A percentile compares a stretch with the other conserved stretches of the same genome.
These are phyloP conservation scores for Camillea tinctor DNA, from an alignment of 2,329 filamentous ascomycete genomes.

Conservation along the genomic window DNA sequence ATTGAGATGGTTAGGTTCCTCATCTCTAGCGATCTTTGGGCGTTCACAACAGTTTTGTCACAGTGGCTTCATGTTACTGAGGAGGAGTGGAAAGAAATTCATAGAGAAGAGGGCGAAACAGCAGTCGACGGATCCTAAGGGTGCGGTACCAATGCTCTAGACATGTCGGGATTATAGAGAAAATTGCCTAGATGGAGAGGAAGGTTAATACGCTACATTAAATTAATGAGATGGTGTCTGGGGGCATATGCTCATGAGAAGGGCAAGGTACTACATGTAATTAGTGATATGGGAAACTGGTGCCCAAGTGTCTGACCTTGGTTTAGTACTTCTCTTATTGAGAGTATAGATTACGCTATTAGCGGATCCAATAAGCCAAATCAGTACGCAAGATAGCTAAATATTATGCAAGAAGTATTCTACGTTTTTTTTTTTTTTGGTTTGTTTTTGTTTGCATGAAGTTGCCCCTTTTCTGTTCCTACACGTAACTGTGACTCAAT, in stretches of 20 bases:
- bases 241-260: neutral
- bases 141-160: neutral
- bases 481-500: neutral
- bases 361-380: neutral
- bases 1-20: constrained; percentile 46
- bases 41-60: constrained; percentile 37
- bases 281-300: neutral
- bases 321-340: neutral
- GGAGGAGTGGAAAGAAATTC: constrained; percentile 42
- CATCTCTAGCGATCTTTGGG: constrained; percentile 47
- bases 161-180: neutral
- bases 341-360: neutral
- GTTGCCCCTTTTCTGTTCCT: neutral
- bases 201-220: neutral
- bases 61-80: constrained; percentile 42
- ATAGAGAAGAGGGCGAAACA: constrained; percentile 21
- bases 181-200: neutral
- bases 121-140: neutral
- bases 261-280: neutral
- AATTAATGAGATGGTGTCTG: neutral
- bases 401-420: neutral
- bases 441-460: too few relatives aligned
- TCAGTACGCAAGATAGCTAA: neutral
- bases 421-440: neutral
- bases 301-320: neutral